Conservation (phyloP, 2,329 filamentous ascomycete species). For the Rutstroemia sp. region DNA sequence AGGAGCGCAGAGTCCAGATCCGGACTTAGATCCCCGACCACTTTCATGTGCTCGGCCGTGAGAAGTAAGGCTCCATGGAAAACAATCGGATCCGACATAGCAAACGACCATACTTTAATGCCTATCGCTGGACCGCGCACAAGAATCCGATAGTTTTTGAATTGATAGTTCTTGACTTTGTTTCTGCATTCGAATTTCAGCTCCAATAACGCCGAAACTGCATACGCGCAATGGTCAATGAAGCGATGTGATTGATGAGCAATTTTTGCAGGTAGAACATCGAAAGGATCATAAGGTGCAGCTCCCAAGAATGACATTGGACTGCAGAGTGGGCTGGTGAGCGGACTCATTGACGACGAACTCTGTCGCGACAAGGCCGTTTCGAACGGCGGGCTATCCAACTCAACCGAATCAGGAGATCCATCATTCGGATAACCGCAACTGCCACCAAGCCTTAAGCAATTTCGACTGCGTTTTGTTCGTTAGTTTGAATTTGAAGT, state of each 20-base stretch:
- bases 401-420: not conserved
- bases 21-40: not conserved
- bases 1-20: slow-evolving; percentile 2
- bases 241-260: not conserved
- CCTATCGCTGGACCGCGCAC: not conserved
- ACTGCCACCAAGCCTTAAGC: not conserved
- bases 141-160: slow-evolving; percentile 10
- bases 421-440: slow-evolving; percentile 1
- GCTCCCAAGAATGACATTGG: not conserved
- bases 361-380: not conserved
- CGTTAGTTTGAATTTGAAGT: not conserved
- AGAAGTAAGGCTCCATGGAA: slow-evolving; percentile 8
- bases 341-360: not conserved
- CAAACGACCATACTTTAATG: not conserved
- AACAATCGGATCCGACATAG: slow-evolving; percentile 3
- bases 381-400: not conserved
- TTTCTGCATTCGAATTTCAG: not conserved
- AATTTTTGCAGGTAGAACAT: slow-evolving; percentile 1
- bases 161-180: not conserved
- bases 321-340: not conserved
- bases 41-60: slow-evolving; percentile 5
- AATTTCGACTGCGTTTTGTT: not conserved
- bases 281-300: slow-evolving; percentile 8
- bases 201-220: not conserved
- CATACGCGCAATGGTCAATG: not conserved